Evolutionary conservation across 2,329 filamentous ascomycete species (phyloP), one percentile per base, ranked within the genome.

Genomic region (Monilinia vaccinii-corymbosi): DNA sequence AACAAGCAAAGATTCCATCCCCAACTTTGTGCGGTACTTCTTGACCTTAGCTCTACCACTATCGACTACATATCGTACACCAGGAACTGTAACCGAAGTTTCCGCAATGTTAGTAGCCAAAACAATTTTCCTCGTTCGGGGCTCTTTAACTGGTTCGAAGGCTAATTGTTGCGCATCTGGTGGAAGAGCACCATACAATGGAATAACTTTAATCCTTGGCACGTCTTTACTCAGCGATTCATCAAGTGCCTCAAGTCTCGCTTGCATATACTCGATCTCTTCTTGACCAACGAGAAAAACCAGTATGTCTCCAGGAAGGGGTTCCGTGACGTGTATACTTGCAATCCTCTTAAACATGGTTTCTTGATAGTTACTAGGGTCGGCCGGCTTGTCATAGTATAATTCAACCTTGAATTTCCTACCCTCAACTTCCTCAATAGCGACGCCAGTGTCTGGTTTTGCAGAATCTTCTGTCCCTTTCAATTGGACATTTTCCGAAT

Each of bases 51-150:
- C 89, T 69, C 97, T 97, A 49, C 94, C 94, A 59, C 89, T 89
- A 71, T 99, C 94, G 23, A 99, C 81, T 11, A 99, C 93, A 67
- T 88, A 94, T 5, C 90, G 84, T 8, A 99, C 91, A 2, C 94
- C 94, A 0, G 93, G 88, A 0, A 99, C 92, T 0, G 94, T 99
- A 61, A 99, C 89, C 1, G 94, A 97, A 0, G 94, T 97, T 73
- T 99, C 94, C n/a, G 94, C 94, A 68, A 99, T 97, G 70, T 99
- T 99, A 16, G 94, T 99, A 0, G 92, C 87, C 0, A 99, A 77
- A 0, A 99, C 91, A 14, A 97, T 81, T 71, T 97, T 97, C 47
- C 94, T 82, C 0, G 90, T 95, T 60, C 80, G 81, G n/a, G 79
- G 79, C 2, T 84, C 82, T 59, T 83, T 83, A 25, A 88, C 81